Evolutionary conservation across 2,329 filamentous ascomycete species (phyloP).

Genomic region (Lachnellula willkommii): DNA sequence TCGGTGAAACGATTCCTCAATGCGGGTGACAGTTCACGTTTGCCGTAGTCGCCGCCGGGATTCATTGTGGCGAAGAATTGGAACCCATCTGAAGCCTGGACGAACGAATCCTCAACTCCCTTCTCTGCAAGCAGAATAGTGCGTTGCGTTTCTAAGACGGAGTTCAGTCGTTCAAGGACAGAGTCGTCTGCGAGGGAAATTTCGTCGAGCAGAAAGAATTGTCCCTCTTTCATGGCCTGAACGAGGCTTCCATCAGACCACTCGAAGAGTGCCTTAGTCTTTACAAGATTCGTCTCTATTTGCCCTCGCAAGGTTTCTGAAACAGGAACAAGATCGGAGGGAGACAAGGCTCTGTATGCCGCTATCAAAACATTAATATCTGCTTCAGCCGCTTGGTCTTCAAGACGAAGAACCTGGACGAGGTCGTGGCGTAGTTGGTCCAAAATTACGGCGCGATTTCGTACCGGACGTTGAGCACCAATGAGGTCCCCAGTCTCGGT

Average conservation of each 20-base stretch:
- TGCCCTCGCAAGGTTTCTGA: conserved; percentile 30
- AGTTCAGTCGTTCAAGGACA: conserved; percentile 92
- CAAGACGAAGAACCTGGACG: conserved; percentile 36
- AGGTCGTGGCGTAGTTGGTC: conserved; percentile 62
- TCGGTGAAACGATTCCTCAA: conserved; percentile 96
- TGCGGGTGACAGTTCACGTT: conserved; percentile 92
- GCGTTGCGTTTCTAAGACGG: conserved; percentile 83
- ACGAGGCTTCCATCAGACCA: conserved; percentile 95
- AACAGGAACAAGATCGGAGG: conserved; percentile 36
- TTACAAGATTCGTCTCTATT: conserved; percentile 47
- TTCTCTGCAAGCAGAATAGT: conserved; percentile 91
- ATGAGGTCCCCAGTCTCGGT: conserved; percentile 97
- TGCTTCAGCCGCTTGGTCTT: conserved; percentile 48
- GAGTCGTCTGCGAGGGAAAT: conserved; percentile 98
- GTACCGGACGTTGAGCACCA: conserved; percentile 84
- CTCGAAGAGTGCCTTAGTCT: conserved; percentile 84
- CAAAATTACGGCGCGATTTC: conserved; percentile 73
- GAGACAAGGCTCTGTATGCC: conserved; percentile 41
- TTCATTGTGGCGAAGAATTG: conserved; percentile 99
- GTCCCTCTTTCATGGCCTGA: conserved; percentile 82
- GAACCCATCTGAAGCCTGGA: conserved; percentile 72
- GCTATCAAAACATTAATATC: conserved; percentile 51
- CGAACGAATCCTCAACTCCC: conserved; percentile 74
- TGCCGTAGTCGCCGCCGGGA: conserved; percentile 95
- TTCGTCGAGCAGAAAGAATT: conserved; percentile 92